These are phyloP conservation scores for Ophiostoma ulmi DNA, from an alignment of 2,329 filamentous ascomycete species.

Conservation along the genomic window DNA sequence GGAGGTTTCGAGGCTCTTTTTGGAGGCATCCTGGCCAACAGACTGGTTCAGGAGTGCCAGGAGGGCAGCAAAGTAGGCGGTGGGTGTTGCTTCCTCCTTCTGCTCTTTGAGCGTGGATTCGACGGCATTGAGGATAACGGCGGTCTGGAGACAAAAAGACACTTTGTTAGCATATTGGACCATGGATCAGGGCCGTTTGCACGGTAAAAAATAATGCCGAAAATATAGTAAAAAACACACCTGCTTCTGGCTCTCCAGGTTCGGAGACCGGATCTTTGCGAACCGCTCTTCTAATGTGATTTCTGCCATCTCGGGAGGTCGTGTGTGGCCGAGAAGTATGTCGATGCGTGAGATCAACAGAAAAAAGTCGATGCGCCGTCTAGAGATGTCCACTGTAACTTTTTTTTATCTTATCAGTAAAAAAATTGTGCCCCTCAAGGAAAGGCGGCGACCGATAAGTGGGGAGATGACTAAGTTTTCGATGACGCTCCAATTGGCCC, in stretches of 20 bases:
- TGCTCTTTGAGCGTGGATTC: conserved; percentile 90
- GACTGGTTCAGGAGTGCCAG: conserved; percentile 80
- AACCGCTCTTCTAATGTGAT: conserved; percentile 75
- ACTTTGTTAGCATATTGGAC: neutral
- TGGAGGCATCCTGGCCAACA: conserved; percentile 61
- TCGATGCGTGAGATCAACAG: neutral
- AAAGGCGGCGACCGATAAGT: conserved; percentile 13
- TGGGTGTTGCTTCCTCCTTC: conserved; percentile 74
- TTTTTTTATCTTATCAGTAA: conserved; percentile 27
- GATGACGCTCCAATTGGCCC: neutral
- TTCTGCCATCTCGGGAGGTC: conserved; percentile 42
- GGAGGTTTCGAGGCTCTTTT: conserved; percentile 76
- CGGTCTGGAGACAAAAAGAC: conserved; percentile 52
- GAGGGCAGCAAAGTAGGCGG: conserved; percentile 93
- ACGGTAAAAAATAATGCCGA: neutral
- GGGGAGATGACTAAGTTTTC: conserved; percentile 8
- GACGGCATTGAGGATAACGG: conserved; percentile 81
- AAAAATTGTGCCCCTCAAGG: conserved; percentile 21
- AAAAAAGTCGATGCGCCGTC: conserved; percentile 14
- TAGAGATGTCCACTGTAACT: conserved; percentile 7
- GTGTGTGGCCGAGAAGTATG: conserved; percentile 2
- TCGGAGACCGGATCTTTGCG: conserved; percentile 94
- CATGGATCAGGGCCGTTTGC: neutral
- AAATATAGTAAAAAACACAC: conserved; percentile 43
- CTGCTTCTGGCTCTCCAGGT: conserved; percentile 91